Percentiles rank a stretch among this genome's conserved stretches.
These are phyloP conservation scores for Chalaropsis thielavioides DNA, from an alignment of 2,329 filamentous ascomycete species.

Conservation along the genomic window DNA sequence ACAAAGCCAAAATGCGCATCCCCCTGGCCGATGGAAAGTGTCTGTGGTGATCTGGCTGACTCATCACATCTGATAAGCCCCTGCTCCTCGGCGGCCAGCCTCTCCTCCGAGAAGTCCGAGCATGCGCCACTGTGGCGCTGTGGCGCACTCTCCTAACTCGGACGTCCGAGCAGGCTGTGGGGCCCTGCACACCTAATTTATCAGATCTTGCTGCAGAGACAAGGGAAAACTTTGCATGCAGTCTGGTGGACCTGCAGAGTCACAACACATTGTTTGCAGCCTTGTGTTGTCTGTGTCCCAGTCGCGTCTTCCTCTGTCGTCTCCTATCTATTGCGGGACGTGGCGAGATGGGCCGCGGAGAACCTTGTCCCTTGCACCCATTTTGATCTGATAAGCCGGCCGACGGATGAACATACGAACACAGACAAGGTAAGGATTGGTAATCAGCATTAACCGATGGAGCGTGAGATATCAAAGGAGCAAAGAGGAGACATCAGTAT, in stretches of 20 bases:
- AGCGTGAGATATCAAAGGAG: not conserved
- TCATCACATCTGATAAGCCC: constrained; percentile 13
- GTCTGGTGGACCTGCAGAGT: not conserved
- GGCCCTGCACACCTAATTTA: not conserved
- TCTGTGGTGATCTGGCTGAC: not conserved
- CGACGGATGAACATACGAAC: not conserved
- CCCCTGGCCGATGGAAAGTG: not conserved
- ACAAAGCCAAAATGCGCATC: not conserved
- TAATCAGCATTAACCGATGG: not conserved
- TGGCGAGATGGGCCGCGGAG: not conserved
- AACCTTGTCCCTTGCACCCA: not conserved
- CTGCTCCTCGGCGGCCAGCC: not conserved
- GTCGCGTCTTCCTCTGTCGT: not conserved
- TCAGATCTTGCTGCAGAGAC: constrained; percentile 7
- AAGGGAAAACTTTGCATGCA: not conserved
- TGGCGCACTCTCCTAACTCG: not conserved
- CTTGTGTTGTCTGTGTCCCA: not conserved
- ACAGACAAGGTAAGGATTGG: not conserved
- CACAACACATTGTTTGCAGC: not conserved
- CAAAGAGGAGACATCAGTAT: constrained; percentile 1
- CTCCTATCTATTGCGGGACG: not conserved
- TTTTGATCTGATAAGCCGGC: not conserved
- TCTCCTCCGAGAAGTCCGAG: not conserved
- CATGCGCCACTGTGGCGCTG: not conserved
- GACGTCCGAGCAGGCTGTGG: not conserved